A percentile compares a stretch with the other conserved stretches of the same genome.
Evolutionary conservation across 192 early-diverging fungal genomes (phyloP).

Genomic region (Podila epigama): DNA sequence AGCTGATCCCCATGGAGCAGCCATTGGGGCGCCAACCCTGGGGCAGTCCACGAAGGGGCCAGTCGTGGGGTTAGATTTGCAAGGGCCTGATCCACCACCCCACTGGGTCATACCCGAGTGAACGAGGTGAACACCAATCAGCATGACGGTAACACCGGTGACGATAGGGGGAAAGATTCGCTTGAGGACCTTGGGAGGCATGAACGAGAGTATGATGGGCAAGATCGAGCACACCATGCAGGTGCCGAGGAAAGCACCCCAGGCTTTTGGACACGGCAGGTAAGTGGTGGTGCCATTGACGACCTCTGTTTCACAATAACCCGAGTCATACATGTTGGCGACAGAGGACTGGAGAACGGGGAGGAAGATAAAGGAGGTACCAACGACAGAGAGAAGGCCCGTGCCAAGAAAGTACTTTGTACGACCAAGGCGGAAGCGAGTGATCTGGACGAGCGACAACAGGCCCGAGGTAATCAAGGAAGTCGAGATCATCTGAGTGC

Average conservation of each 20-base stretch:
- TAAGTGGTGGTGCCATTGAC: constrained; percentile 47
- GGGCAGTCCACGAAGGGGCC: constrained; percentile 59
- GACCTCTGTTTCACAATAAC: constrained; percentile 40
- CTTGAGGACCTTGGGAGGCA: constrained; percentile 55
- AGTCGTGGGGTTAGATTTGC: constrained; percentile 41
- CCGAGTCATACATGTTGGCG: constrained; percentile 49
- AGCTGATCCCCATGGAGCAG: constrained; percentile 58
- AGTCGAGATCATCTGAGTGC: constrained; percentile 55
- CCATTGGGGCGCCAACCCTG: constrained; percentile 49
- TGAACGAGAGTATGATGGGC: constrained; percentile 52
- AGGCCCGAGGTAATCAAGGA: constrained; percentile 62
- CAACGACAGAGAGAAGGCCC: constrained; percentile 59
- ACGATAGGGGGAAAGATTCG: constrained; percentile 64
- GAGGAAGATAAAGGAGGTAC: constrained; percentile 60
- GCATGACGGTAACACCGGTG: constrained; percentile 56
- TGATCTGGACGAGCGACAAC: constrained; percentile 61
- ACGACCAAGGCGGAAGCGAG: constrained; percentile 53
- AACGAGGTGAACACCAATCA: constrained; percentile 57
- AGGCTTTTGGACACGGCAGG: constrained; percentile 56
- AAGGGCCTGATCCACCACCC: constrained; percentile 60
- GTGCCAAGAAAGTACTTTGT: constrained; percentile 52
- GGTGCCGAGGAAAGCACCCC: constrained; percentile 62
- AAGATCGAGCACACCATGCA: constrained; percentile 58
- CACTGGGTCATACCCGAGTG: constrained; percentile 54
- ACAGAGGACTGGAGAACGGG: constrained; percentile 59